Evolutionary conservation across 768 basidiomycete species (phyloP), one percentile per base, ranked within the genome.

Genomic region (Lactarius vividus): DNA sequence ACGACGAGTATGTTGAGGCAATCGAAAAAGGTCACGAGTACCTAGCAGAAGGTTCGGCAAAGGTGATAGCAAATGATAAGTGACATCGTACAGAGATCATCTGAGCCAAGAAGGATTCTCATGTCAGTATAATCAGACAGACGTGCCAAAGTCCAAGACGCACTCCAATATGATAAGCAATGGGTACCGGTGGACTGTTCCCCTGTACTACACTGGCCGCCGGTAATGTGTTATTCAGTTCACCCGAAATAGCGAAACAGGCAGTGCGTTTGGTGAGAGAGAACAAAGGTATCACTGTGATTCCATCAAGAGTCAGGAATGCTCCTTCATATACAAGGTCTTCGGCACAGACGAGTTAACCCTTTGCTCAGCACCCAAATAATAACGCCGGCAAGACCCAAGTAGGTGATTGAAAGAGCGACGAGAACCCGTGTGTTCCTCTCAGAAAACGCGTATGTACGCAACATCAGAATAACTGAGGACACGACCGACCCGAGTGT

Each of bases 391-490:
- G 57, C 31, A n/a, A 67, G 33, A 56, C 23, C 28, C 6, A 35
- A 33, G 31, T 66, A 62, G 13, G 15, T 26, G 23, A 15, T 20
- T 1, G 23, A 60, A 13, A 69, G 68, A 35, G 35, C 4, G 58
- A 42, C 35, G 8, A 69, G 61, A 56, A 67, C 3, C 0, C 2
- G 6, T 23, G n/a, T 58, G 20, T 6, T 40, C 46, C 61, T 61
- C 15, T 62, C 68, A 23, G 68, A 37, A 52, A 69, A 69, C 6
- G 68, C 65, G n/a, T 69, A 69, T n/a, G 68, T 58, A 37, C 68
- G 68, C 49, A 69, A 33, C 65, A 69, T 63, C 11, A 69, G 56
- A 29, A 69, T 65, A 16, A 67, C 68, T 69, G 28, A 46, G 9
- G n/a, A 11, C 44, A 46, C 28, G 46, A 23, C 56, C 26, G 6